These are phyloP conservation scores for Xeromyces bisporus DNA, from an alignment of 495 filamentous ascomycete genomes.

Conservation along the genomic window DNA sequence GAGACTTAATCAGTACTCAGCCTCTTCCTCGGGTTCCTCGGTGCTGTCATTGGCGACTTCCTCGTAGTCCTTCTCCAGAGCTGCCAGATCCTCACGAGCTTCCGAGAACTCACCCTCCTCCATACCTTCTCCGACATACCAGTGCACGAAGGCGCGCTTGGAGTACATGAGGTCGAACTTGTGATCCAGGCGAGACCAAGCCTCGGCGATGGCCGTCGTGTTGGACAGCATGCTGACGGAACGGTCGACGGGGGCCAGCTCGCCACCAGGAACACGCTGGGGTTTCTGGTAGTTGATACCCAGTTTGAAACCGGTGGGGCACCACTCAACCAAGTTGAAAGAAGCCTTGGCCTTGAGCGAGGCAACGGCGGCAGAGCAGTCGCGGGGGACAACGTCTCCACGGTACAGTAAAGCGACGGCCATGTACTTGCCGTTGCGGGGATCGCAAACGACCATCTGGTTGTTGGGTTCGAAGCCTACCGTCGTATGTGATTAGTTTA, in stretches of 20 bases:
- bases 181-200: constrained; percentile 75
- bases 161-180: constrained; percentile 97
- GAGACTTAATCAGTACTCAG: constrained; percentile 43
- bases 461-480: constrained; percentile 81
- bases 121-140: constrained; percentile 94
- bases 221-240: constrained; percentile 84
- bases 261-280: constrained; percentile 54
- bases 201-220: constrained; percentile 81
- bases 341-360: constrained; percentile 71
- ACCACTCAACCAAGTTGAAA: constrained; percentile 91
- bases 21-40: constrained; percentile 46
- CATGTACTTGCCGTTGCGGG: constrained; percentile 90
- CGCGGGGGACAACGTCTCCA: constrained; percentile 73
- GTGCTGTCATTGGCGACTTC: constrained; percentile 65
- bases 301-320: constrained; percentile 90
- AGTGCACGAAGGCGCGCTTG: constrained; percentile 89
- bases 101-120: constrained; percentile 90
- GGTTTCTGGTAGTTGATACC: constrained; percentile 91
- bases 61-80: constrained; percentile 83
- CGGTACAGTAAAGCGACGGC: constrained; percentile 80
- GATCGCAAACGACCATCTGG: constrained; percentile 92
- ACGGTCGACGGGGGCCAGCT: constrained; percentile 70
- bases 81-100: constrained; percentile 77
- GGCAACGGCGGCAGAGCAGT: constrained; percentile 65
- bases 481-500: neutral